Evolutionary conservation across 768 basidiomycete species (phyloP).

Genomic region (Rhizopogon vinicolor): DNA sequence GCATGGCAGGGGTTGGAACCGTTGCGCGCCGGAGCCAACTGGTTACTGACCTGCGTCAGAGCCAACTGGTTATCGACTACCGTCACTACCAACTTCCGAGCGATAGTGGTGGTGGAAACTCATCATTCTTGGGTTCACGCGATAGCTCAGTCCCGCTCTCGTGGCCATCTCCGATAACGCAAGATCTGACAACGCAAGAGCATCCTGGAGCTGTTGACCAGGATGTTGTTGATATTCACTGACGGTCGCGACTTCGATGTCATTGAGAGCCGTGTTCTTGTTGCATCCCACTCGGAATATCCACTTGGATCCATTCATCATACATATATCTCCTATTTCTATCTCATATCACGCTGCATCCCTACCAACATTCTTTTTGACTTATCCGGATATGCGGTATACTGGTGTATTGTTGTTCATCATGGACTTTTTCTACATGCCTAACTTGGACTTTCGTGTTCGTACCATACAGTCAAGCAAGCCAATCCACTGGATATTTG

Average conservation of each 20-base stretch:
- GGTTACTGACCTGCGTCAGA: constrained; percentile 3
- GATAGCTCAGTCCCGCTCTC: background rate
- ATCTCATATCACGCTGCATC: background rate
- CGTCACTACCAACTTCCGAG: constrained; percentile 9
- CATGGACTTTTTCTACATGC: background rate
- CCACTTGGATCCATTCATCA: background rate
- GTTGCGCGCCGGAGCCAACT: constrained; percentile 30
- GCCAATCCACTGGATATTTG: background rate
- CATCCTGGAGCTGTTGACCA: background rate
- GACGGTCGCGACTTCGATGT: background rate
- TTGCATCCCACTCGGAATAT: background rate
- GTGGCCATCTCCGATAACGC: background rate
- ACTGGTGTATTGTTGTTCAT: background rate
- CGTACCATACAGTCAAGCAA: background rate
- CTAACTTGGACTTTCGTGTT: background rate
- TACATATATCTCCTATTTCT: background rate
- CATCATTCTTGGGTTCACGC: background rate
- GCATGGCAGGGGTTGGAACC: constrained; percentile 47
- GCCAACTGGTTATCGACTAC: too few relatives aligned
- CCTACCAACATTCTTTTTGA: background rate
- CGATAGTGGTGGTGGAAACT: constrained; percentile 7
- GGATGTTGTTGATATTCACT: background rate
- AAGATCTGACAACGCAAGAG: background rate
- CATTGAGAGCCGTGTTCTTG: background rate
- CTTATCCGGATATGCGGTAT: background rate